These are phyloP conservation scores for Carex littledalei DNA, from an alignment of 176 grass and related monocot species.

Conservation along the genomic window DNA sequence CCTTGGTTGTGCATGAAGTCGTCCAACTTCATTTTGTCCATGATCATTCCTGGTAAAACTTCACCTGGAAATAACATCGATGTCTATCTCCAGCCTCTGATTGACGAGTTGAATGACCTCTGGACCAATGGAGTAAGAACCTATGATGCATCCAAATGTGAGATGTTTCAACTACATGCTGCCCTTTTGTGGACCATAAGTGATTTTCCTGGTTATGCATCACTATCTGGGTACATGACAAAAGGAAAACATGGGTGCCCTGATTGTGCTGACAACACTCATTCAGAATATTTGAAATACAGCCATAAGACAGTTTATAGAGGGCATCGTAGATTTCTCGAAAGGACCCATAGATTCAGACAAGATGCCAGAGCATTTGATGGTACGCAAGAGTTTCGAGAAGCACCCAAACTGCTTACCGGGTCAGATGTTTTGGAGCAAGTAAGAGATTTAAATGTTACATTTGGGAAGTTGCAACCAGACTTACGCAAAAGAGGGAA, in stretches of 20 bases:
- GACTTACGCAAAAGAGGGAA: no score
- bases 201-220: conserved; percentile 32
- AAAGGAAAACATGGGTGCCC: conserved; percentile 14
- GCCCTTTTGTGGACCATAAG: conserved; percentile 30
- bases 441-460: background rate
- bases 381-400: background rate
- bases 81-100: background rate
- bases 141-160: background rate
- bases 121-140: background rate
- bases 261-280: background rate
- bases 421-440: no score
- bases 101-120: background rate
- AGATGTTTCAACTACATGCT: conserved; percentile 8
- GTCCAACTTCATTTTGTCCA: background rate
- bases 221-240: conserved; percentile 19
- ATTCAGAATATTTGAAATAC: background rate
- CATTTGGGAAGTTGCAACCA: no score
- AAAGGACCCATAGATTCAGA: background rate
- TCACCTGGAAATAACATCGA: background rate
- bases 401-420: no score
- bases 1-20: background rate
- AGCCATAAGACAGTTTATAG: conserved; percentile 11
- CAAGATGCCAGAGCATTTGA: conserved; percentile 5
- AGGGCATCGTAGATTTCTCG: conserved; percentile 20
- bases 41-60: background rate